phyloP scores from a whole-genome alignment of 305 asterid genomes.

The Solanum aculeatissimum region DNA sequence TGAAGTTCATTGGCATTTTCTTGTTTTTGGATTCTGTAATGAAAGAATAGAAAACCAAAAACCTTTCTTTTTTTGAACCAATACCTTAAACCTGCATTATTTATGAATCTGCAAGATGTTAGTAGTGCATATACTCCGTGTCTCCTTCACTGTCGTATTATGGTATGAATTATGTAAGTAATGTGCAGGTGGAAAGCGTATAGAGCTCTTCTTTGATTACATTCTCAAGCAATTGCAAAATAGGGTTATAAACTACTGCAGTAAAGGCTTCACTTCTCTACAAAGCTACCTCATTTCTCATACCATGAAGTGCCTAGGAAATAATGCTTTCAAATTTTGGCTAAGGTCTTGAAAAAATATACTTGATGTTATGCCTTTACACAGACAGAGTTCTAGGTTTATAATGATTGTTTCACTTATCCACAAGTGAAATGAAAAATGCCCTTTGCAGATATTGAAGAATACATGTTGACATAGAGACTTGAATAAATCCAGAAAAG shows the following conservation, averaged over 20 bases:
- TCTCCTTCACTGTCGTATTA: not conserved
- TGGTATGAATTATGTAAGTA: not conserved
- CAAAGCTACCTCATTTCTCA: not conserved
- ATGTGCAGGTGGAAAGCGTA: not conserved
- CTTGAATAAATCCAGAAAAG: not conserved
- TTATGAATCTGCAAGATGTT: not conserved
- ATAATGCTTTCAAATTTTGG: not conserved
- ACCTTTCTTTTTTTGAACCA: not conserved
- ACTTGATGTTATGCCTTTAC: not conserved
- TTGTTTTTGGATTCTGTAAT: not conserved
- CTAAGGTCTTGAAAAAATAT: not conserved
- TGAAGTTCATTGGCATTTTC: not conserved
- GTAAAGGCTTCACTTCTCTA: not conserved
- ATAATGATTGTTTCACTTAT: not conserved
- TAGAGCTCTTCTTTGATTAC: not conserved
- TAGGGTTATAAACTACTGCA: not conserved
- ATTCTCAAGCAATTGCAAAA: not conserved
- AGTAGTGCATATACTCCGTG: not conserved
- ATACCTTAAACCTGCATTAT: not conserved
- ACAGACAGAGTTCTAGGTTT: not conserved
- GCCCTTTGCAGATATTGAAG: not conserved
- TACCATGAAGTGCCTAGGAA: not conserved
- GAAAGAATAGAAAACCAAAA: not conserved
- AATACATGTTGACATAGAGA: not conserved
- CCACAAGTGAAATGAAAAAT: not conserved